phyloP scores from a whole-genome alignment of 768 basidiomycete species.

The Agaricus sinodeliciosus region DNA sequence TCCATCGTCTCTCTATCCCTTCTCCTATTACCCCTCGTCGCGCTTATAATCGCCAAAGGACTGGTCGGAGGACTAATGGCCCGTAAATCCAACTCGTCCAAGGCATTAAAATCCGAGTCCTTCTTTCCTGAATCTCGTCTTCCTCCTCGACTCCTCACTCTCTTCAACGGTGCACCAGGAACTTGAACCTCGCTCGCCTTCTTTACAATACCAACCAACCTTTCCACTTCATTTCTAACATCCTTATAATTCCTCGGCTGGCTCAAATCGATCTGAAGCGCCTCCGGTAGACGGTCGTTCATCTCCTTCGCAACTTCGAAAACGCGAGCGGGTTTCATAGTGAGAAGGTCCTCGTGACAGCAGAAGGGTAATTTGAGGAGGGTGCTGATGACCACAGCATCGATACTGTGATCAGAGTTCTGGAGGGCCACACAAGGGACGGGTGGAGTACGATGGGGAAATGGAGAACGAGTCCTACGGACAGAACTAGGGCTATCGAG shows the following conservation, averaged over 20 bases:
- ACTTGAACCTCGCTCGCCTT: slow-evolving; percentile 14
- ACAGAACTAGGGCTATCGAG: neutral
- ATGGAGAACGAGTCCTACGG: neutral
- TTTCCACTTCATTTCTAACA: slow-evolving; percentile 52
- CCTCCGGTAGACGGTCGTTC: slow-evolving; percentile 50
- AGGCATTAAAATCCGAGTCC: slow-evolving; percentile 2
- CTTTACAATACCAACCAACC: slow-evolving; percentile 49
- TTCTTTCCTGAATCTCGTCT: neutral
- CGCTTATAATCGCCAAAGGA: slow-evolving; percentile 23
- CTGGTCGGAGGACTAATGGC: slow-evolving; percentile 27
- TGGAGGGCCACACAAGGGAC: slow-evolving; percentile 46
- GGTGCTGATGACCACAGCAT: slow-evolving; percentile 57
- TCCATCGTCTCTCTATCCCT: slow-evolving; percentile 8
- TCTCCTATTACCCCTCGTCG: slow-evolving; percentile 18
- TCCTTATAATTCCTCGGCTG: slow-evolving; percentile 23
- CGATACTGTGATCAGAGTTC: slow-evolving; percentile 45
- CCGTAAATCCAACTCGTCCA: slow-evolving; percentile 12
- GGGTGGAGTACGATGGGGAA: neutral
- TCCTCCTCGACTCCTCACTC: slow-evolving; percentile 18
- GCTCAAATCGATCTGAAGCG: slow-evolving; percentile 39
- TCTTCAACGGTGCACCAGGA: slow-evolving; percentile 31
- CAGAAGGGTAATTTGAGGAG: slow-evolving; percentile 57
- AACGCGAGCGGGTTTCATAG: slow-evolving; percentile 52
- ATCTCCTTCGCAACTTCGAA: slow-evolving; percentile 44
- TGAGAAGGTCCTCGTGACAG: slow-evolving; percentile 66